phyloP scores from a whole-genome alignment of 73 alveolate genomes.

The Paramecium tetraurelia region DNA sequence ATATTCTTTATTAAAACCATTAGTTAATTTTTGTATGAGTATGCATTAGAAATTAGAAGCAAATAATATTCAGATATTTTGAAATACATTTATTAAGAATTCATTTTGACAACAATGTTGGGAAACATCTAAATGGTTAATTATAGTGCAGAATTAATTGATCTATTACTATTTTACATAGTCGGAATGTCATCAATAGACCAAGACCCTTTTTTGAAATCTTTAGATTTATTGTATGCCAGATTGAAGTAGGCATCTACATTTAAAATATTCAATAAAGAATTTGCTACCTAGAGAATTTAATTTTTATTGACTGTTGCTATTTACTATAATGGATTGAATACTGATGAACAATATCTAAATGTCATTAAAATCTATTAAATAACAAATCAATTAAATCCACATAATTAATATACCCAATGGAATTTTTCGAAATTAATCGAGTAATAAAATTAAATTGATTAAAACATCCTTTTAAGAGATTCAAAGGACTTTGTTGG shows the following conservation, averaged over 20 bases:
- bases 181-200: not conserved
- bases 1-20: not conserved
- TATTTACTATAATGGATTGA: not conserved
- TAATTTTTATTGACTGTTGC: not conserved
- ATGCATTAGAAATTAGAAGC: not conserved
- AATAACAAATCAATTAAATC: not conserved
- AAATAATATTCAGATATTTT: not conserved
- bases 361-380: not conserved
- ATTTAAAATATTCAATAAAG: not conserved
- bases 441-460: not conserved
- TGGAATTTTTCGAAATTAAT: not conserved
- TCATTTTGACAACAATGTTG: not conserved
- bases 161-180: not conserved
- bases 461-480: not conserved
- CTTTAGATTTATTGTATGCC: not conserved
- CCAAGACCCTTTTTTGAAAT: not conserved
- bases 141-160: not conserved
- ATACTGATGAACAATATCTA: not conserved
- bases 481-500: slow-evolving; percentile 32
- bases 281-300: not conserved
- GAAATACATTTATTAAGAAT: not conserved
- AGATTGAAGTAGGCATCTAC: not conserved
- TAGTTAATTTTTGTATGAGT: not conserved
- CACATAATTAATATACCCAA: not conserved
- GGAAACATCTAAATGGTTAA: not conserved